These are phyloP conservation scores for Beta vulgaris DNA, from an alignment of 148 eudicot species.

Conservation along the genomic window DNA sequence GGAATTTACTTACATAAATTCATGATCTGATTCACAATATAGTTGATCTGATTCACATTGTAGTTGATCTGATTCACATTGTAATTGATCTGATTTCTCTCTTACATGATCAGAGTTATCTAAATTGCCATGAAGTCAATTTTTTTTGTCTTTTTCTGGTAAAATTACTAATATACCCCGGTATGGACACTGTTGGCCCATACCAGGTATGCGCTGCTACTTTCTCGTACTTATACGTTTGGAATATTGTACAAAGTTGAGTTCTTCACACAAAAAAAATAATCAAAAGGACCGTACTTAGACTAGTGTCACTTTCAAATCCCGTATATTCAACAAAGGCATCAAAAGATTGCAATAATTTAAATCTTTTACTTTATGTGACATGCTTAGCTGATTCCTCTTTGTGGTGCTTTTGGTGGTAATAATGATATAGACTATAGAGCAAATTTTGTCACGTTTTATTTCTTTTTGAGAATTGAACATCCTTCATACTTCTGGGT, in stretches of 20 bases:
- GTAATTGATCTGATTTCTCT: no score
- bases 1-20: no score
- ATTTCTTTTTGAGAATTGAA: not conserved
- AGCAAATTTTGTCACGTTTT: conserved; percentile 10
- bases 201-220: no score
- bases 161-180: no score
- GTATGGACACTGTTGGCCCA: no score
- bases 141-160: no score
- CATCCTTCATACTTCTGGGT: not conserved
- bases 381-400: not conserved
- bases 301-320: not conserved
- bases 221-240: no score
- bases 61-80: no score
- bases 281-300: not conserved
- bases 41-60: no score
- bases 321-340: not conserved
- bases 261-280: not conserved
- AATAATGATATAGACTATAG: not conserved
- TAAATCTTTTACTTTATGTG: conserved; percentile 6
- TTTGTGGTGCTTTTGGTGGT: not conserved
- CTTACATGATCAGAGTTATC: no score
- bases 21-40: no score
- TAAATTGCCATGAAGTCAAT: no score
- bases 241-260: not conserved
- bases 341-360: not conserved